Percentiles rank a stretch among this genome's conserved stretches.
Conservation (phyloP, 2,329 filamentous ascomycete genomes). For the Diaporthe aspalathi region DNA sequence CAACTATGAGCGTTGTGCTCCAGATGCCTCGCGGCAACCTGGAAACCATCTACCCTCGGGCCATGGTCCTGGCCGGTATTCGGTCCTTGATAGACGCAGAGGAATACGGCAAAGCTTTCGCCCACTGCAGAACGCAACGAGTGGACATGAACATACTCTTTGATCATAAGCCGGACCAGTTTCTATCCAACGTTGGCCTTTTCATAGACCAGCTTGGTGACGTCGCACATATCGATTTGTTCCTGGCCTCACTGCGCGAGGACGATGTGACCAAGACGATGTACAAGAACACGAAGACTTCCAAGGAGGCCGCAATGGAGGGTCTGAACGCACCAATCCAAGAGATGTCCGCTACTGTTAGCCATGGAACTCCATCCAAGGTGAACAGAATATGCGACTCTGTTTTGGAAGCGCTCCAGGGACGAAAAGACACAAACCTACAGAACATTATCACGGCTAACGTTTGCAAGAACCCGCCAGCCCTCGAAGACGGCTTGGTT, state of each 20-base stretch:
- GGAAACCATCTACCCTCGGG: constrained; percentile 93
- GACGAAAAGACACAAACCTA: constrained; percentile 72
- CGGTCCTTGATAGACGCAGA: constrained; percentile 81
- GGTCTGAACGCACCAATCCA: background rate
- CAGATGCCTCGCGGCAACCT: constrained; percentile 97
- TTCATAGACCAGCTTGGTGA: constrained; percentile 90
- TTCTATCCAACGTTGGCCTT: constrained; percentile 77
- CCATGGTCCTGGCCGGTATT: constrained; percentile 92
- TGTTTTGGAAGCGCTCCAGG: constrained; percentile 75
- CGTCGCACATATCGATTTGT: constrained; percentile 86
- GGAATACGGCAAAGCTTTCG: constrained; percentile 86
- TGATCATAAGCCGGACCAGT: constrained; percentile 89
- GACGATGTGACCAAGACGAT: constrained; percentile 95
- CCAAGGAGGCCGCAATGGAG: constrained; percentile 27
- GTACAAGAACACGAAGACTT: constrained; percentile 85
- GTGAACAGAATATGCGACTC: constrained; percentile 91
- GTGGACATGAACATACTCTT: constrained; percentile 99
- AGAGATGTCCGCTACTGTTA: background rate
- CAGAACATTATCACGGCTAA: constrained; percentile 96
- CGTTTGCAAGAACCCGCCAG: constrained; percentile 92
- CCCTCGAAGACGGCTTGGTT: constrained; percentile 83
- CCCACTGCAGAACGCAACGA: constrained; percentile 88
- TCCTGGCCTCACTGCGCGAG: constrained; percentile 86
- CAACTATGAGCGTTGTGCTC: constrained; percentile 84
- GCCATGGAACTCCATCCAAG: constrained; percentile 61